Evolutionary conservation across 192 early-diverging fungal genomes (phyloP), one percentile per base, ranked within the genome.

Genomic region (Backusella psychrophila): DNA sequence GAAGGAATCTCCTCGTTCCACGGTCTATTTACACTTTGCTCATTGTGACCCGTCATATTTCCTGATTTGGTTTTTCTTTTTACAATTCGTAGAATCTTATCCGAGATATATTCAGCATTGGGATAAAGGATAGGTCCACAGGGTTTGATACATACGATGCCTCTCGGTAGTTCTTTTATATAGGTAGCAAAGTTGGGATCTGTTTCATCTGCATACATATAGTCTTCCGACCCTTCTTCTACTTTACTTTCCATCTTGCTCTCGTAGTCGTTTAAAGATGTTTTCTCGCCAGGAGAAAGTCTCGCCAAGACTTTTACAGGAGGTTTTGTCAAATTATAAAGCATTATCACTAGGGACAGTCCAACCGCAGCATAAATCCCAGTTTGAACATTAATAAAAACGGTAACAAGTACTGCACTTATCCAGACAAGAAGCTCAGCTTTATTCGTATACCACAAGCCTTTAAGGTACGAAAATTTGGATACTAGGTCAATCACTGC

Each of bases 291-390:
- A 31, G 71, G 33, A 17, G 79, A 23, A 21, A 85, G 23, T 71
- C 84, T 81, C 9, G 75, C 83, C 4, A 94, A 79, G 14, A 79
- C 69, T 31, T 82, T 73, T 71, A 89, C 77, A 38, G 85, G 83
- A 14, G 94, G 93, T 3, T 90, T 85, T 44, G 96, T 94, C 36
- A 96, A 79, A 31, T 94, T 87, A 78, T 91, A 83, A 29, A 98
- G 84, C 21, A 96, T 78, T 17, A 98, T 85, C 0, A 90, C 73
- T 11, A 90, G 87, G 0, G 96, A 90, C 66, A 93, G 85, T 2
- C 80, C 91, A 5, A 94, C 92, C 12, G 93, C 86, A 2, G 87
- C 85, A 74, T 94, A 95, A 70, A 98, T 95, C 52, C 92, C 94
- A 44, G 69, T 84, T 75, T 89, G 84, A 44, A 87, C 78, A 77